Evolutionary conservation across 306 rosid species (phyloP).

Genomic region (Senna siamea): DNA sequence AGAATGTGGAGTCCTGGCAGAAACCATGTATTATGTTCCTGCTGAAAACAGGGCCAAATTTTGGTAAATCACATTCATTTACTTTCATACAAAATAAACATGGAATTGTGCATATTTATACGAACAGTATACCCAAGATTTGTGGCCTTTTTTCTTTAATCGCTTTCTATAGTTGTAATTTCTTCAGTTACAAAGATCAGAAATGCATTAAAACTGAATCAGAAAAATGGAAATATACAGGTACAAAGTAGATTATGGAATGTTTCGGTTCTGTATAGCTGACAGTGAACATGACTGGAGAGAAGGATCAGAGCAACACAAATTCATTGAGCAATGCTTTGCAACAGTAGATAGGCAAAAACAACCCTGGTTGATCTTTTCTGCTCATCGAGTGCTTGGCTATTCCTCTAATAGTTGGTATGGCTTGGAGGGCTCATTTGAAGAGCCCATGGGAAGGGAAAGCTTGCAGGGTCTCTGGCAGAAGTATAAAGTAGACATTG

Average conservation of each 20-base stretch:
- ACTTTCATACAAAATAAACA: slow-evolving; percentile 2
- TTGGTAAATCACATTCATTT: slow-evolving; percentile 54
- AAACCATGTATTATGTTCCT: slow-evolving; percentile 80
- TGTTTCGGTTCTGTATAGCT: slow-evolving; percentile 83
- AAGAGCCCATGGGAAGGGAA: slow-evolving; percentile 94
- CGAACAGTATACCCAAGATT: not conserved
- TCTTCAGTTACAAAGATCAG: not conserved
- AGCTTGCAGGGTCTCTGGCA: slow-evolving; percentile 87
- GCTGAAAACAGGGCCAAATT: slow-evolving; percentile 90
- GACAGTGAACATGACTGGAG: slow-evolving; percentile 94
- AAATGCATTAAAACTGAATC: not conserved
- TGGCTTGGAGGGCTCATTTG: slow-evolving; percentile 65
- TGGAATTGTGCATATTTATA: not conserved
- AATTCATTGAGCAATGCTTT: slow-evolving; percentile 81
- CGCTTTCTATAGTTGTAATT: not conserved
- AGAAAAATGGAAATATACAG: slow-evolving; percentile 44
- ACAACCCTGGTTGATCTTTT: slow-evolving; percentile 91
- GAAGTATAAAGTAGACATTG: slow-evolving; percentile 83
- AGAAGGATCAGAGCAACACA: slow-evolving; percentile 81
- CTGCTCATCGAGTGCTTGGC: slow-evolving; percentile 81
- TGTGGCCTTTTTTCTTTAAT: not conserved
- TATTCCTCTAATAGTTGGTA: slow-evolving; percentile 73
- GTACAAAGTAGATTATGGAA: slow-evolving; percentile 77
- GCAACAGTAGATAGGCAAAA: slow-evolving; percentile 76
- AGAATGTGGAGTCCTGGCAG: slow-evolving; percentile 87